A percentile compares a stretch with the other conserved stretches of the same genome.
Evolutionary conservation across 768 basidiomycete genomes (phyloP).

Genomic region (Rickenella mellea): DNA sequence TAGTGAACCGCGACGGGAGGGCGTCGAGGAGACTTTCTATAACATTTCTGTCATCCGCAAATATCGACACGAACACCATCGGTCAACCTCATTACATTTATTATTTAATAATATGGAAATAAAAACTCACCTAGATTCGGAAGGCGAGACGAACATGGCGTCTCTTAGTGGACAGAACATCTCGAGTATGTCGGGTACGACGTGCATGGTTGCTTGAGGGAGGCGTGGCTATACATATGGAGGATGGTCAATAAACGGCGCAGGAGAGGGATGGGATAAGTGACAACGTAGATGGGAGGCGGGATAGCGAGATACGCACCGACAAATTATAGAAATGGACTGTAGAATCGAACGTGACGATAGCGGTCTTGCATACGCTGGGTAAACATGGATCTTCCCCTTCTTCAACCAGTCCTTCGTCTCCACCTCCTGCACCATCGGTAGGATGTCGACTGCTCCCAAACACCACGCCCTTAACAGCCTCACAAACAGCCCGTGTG

Average conservation of each 20-base stretch:
- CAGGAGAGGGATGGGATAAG: conserved; percentile 7
- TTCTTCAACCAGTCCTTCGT: conserved; percentile 29
- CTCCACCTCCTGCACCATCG: no score
- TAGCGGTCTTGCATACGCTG: conserved; percentile 47
- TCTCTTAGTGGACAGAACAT: conserved; percentile 71
- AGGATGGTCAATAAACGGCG: conserved; percentile 10
- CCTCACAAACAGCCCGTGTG: conserved; percentile 52
- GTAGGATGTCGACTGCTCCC: no score
- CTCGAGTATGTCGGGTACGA: conserved; percentile 87
- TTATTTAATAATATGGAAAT: no score
- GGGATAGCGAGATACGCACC: conserved; percentile 36
- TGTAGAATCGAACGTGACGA: conserved; percentile 72
- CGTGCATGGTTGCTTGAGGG: conserved; percentile 53
- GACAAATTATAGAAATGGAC: conserved; percentile 87
- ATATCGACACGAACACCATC: no score
- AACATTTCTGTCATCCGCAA: conserved; percentile 39
- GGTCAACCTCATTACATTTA: no score
- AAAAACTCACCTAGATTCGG: conserved; percentile 51
- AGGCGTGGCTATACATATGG: conserved; percentile 28
- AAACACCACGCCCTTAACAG: conserved; percentile 55
- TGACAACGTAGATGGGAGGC: conserved; percentile 3
- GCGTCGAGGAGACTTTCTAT: conserved; percentile 59
- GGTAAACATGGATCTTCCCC: conserved; percentile 43
- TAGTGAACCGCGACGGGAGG: conserved; percentile 53
- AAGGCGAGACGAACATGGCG: conserved; percentile 71